Conservation (phyloP, 2,329 filamentous ascomycete genomes). For the Trichoderma gracile region DNA sequence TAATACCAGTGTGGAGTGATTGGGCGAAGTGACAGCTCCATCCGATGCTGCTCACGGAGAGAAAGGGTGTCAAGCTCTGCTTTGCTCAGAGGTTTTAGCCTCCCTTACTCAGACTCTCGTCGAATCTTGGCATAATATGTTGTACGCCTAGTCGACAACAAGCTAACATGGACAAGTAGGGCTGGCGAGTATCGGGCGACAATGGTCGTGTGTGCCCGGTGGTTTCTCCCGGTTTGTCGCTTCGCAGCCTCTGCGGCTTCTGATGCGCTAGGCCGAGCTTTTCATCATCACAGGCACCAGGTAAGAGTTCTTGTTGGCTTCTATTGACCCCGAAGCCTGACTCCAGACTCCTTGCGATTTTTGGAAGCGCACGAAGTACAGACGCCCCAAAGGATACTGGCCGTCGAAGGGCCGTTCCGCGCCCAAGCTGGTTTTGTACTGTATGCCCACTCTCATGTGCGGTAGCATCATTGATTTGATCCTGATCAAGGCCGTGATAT, state of each 20-base stretch:
- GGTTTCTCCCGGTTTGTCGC: constrained; percentile 1
- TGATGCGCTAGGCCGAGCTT: background rate
- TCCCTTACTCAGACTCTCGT: background rate
- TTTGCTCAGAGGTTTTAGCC: background rate
- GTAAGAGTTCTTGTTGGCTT: background rate
- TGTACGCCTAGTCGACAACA: constrained; percentile 4
- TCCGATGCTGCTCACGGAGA: constrained; percentile 4
- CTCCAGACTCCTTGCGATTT: background rate
- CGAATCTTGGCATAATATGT: background rate
- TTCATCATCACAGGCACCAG: background rate
- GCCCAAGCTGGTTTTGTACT: constrained; percentile 1
- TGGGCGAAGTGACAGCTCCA: constrained; percentile 2
- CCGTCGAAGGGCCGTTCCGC: constrained; percentile 15
- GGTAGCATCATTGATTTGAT: background rate
- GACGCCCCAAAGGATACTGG: background rate
- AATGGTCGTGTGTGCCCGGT: constrained; percentile 7
- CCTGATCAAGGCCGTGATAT: background rate
- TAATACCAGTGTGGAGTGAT: background rate
- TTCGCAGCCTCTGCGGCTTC: constrained; percentile 3
- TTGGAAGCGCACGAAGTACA: background rate
- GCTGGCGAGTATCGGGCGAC: constrained; percentile 12
- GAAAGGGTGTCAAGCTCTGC: constrained; percentile 14
- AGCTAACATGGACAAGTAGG: constrained; percentile 9
- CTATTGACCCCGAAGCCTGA: background rate
- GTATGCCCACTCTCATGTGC: background rate